A percentile compares a stretch with the other conserved stretches of the same genome.
phyloP scores from a whole-genome alignment of 768 basidiomycete genomes.

The Lactarius sanguifluus region DNA sequence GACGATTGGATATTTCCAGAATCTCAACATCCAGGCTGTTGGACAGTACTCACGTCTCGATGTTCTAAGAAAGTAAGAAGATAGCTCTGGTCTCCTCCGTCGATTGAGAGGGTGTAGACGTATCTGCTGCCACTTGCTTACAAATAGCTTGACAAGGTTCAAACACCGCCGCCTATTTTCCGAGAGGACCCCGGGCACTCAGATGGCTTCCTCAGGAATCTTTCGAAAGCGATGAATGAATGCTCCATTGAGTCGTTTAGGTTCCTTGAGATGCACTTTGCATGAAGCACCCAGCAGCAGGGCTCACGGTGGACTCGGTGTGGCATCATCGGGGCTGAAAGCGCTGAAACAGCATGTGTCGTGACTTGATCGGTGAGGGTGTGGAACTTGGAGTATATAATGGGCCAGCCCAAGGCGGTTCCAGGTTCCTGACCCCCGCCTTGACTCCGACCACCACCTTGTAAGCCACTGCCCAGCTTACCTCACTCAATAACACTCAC shows the following conservation, averaged over 20 bases:
- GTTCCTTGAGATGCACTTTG: not conserved
- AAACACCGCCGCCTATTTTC: not conserved
- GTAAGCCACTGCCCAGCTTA: conserved; percentile 8
- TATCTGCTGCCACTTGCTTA: conserved; percentile 2
- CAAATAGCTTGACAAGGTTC: not conserved
- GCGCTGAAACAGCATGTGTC: conserved; percentile 8
- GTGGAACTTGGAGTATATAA: conserved; percentile 23
- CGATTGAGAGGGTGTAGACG: not conserved
- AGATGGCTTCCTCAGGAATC: not conserved
- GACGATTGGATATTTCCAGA: not conserved
- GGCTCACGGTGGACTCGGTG: not conserved
- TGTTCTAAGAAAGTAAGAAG: conserved; percentile 3
- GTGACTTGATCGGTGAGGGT: conserved; percentile 2
- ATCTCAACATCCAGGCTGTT: not conserved
- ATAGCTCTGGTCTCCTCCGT: conserved; percentile 11
- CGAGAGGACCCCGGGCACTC: conserved; percentile 12
- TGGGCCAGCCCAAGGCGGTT: not conserved
- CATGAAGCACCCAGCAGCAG: not conserved
- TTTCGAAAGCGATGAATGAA: not conserved
- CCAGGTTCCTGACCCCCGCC: conserved; percentile 10
- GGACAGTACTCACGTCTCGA: conserved; percentile 20
- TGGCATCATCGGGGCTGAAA: not conserved
- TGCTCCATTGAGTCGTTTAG: not conserved
- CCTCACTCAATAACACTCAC: conserved; percentile 7
- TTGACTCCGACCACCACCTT: conserved; percentile 30